phyloP scores from a whole-genome alignment of 2,329 filamentous ascomycete genomes.

The Cladosporium sp. region DNA sequence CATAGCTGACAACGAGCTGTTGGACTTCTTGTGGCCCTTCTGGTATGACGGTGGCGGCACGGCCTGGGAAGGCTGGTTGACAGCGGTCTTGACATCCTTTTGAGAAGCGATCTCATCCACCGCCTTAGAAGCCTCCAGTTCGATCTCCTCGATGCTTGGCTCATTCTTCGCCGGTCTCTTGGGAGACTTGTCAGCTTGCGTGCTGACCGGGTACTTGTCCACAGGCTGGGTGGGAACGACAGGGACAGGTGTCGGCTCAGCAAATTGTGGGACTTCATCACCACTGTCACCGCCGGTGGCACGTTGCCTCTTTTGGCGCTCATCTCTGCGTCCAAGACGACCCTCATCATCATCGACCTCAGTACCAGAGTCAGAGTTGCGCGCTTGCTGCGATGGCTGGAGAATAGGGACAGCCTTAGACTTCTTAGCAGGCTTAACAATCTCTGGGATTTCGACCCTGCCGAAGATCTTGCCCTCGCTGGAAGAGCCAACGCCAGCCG shows the following conservation, averaged over 20 bases:
- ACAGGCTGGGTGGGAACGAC: conserved; percentile 19
- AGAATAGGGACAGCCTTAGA: conserved; percentile 84
- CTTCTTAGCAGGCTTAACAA: conserved; percentile 62
- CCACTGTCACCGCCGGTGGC: conserved; percentile 60
- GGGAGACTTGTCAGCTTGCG: conserved; percentile 12
- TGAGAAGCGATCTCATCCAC: neutral
- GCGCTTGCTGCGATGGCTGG: conserved; percentile 34
- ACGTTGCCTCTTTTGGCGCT: conserved; percentile 71
- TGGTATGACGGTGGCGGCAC: neutral
- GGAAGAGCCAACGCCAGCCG: conserved; percentile 36
- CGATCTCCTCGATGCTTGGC: conserved; percentile 12
- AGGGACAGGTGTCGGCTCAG: conserved; percentile 41
- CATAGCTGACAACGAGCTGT: conserved; percentile 62
- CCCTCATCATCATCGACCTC: conserved; percentile 56
- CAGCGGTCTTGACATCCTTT: neutral
- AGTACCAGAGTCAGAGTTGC: conserved; percentile 23
- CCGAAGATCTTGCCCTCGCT: conserved; percentile 32
- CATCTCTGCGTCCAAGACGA: conserved; percentile 58
- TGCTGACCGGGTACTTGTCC: conserved; percentile 19
- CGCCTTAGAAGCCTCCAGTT: conserved; percentile 13
- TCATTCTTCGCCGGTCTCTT: neutral
- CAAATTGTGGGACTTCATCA: conserved; percentile 72
- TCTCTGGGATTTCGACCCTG: conserved; percentile 57
- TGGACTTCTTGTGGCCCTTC: conserved; percentile 11
- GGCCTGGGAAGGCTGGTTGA: neutral